Percentiles rank a stretch among this genome's conserved stretches.
Conservation (phyloP, 108 stramenopile genomes). For the Skeletonema tropicum region DNA sequence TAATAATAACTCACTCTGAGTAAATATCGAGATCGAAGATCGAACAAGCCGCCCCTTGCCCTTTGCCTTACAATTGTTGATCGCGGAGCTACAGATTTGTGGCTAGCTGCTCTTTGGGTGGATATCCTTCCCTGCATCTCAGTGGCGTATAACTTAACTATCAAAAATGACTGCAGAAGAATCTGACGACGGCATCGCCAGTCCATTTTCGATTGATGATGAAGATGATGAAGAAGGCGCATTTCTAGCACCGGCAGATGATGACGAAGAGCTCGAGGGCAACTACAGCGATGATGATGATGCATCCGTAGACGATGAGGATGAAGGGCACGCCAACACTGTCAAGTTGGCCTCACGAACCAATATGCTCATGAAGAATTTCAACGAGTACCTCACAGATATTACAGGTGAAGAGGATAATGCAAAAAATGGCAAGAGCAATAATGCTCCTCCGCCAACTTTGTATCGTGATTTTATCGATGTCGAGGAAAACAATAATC, state of each 20-base stretch:
- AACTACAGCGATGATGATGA: background rate
- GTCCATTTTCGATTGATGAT: background rate
- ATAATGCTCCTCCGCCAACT: background rate
- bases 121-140: no score
- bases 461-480: constrained; percentile 1
- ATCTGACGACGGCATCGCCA: background rate
- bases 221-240: background rate
- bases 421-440: background rate
- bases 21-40: no score
- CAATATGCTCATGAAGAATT: background rate
- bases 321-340: background rate
- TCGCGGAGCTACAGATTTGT: no score
- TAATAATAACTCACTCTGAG: no score
- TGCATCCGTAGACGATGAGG: background rate
- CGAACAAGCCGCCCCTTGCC: no score
- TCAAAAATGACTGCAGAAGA: background rate
- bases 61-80: no score
- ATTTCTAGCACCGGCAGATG: background rate
- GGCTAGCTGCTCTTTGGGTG: no score
- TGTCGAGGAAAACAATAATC: background rate
- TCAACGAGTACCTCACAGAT: background rate
- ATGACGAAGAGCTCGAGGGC: background rate
- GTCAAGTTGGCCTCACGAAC: background rate
- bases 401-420: background rate
- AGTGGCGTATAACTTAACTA: no score